Evolutionary conservation across 2,329 filamentous ascomycete genomes (phyloP), one percentile per base, ranked within the genome.

Genomic region (Fusarium praegraminearum): DNA sequence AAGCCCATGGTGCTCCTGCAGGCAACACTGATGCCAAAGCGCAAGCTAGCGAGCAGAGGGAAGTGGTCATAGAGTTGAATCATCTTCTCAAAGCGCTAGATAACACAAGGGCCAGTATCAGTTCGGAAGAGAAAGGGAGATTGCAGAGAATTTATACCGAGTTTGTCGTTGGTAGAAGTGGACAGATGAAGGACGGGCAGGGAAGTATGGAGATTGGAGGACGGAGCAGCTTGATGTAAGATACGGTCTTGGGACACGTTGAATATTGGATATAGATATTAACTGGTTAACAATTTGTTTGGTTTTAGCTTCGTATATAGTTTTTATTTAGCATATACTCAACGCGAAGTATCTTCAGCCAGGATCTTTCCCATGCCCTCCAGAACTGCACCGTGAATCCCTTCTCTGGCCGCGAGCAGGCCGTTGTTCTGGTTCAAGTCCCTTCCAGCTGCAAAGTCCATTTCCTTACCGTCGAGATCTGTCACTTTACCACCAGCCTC

Each of bases 101-200:
- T 24, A 90, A 83, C 50, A 98, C 95, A 7, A 85, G 94, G 70
- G 88, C 93, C 24, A 97, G 93, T 78, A 97, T 98, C 72, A 93
- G 91, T 76, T 83, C 84, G 5, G 87, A 93, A 63, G 96, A 99
- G 81, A 87, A 90, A 74, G 85, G 83, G 66, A 84, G 95, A 63
- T 80, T 99, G 70, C 86, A 88, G 74, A 88, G 87, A 41, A 98
- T 99, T 65, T 99, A 99, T 78, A 85, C 86, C 18, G 96, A 99
- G 81, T 99, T 99, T 83, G 90, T 98, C 1, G 92, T 93, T 6
- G 94, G 94, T 1, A 86, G 96, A 72, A 97, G 94, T 79, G 96
- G 96, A 10, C 94, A 98, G 83, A 94, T 99, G 93, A 93, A 90
- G 64, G 95, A 92, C 79, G 96, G 96, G 3, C 93, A 98, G 80